phyloP scores from a whole-genome alignment of 345 rosid genomes.

The Eutrema heterophyllum region DNA sequence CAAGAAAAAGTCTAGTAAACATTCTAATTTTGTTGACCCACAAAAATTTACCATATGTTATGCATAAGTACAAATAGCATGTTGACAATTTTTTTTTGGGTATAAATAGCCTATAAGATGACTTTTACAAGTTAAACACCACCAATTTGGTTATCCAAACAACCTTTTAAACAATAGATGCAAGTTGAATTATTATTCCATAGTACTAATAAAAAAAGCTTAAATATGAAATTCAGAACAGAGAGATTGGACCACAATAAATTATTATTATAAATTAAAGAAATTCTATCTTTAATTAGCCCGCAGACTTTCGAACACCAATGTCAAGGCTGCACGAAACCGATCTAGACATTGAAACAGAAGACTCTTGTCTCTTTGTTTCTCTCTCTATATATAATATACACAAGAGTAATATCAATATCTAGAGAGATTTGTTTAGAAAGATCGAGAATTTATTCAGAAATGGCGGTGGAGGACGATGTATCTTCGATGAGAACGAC shows the following conservation, averaged over 20 bases:
- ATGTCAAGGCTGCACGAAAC: slow-evolving; percentile 38
- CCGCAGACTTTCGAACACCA: slow-evolving; percentile 27
- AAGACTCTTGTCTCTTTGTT: slow-evolving; percentile 31
- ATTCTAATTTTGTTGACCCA: neutral
- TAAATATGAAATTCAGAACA: slow-evolving; percentile 15
- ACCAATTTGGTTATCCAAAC: slow-evolving; percentile 4
- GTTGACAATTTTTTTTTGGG: too few species aligned
- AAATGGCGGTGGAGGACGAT: slow-evolving; percentile 49
- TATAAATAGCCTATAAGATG: slow-evolving; percentile 5
- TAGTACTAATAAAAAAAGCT: neutral
- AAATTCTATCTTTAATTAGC: slow-evolving; percentile 9
- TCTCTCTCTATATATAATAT: neutral
- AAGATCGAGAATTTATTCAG: neutral
- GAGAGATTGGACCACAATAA: slow-evolving; percentile 21
- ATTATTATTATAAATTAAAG: neutral
- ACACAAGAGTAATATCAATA: slow-evolving; percentile 4
- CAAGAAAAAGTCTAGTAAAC: slow-evolving; percentile 22
- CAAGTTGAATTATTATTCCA: slow-evolving; percentile 23
- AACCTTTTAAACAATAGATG: neutral
- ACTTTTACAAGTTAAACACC: slow-evolving; percentile 31
- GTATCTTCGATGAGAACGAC: slow-evolving; percentile 27
- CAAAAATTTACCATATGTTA: neutral
- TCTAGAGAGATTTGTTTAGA: neutral
- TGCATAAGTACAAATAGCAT: neutral
- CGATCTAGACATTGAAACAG: slow-evolving; percentile 23